A percentile compares a stretch with the other conserved stretches of the same genome.
Evolutionary conservation across 257 asterid genomes (phyloP).

Genomic region (Knoxia roxburghii): DNA sequence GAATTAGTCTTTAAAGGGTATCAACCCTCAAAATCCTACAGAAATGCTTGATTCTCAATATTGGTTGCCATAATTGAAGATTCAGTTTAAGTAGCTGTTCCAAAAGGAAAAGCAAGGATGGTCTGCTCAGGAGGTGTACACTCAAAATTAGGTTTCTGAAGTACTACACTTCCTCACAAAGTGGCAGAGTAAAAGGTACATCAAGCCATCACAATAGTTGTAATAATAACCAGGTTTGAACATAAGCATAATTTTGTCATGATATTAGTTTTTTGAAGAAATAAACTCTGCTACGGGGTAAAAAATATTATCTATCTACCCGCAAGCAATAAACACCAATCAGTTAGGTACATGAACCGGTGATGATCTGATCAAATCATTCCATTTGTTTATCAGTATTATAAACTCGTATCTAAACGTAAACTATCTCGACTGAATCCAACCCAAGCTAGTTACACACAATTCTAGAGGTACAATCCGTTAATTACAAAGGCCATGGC

Average conservation of each 20-base stretch:
- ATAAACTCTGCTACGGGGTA: too few species aligned
- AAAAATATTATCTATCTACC: too few species aligned
- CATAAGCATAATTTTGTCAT: too few species aligned
- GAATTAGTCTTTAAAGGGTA: not conserved
- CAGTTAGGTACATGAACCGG: too few species aligned
- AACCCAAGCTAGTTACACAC: not conserved
- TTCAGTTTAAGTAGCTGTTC: not conserved
- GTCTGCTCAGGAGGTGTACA: not conserved
- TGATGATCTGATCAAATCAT: too few species aligned
- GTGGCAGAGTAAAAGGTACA: not conserved
- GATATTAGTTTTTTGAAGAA: not conserved
- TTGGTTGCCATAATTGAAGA: not conserved
- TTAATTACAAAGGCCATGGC: too few species aligned
- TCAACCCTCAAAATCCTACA: not conserved
- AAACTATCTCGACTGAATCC: too few species aligned
- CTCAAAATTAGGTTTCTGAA: not conserved
- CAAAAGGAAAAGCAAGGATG: not conserved
- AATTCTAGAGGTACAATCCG: too few species aligned
- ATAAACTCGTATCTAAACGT: not conserved
- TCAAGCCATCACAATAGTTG: not conserved
- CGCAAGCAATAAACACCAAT: too few species aligned
- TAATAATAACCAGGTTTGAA: not conserved
- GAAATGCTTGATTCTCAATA: too few species aligned
- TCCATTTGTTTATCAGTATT: too few species aligned
- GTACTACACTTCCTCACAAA: not conserved